Percentiles rank a stretch among this genome's conserved stretches.
Conservation (phyloP, 2,329 filamentous ascomycete species). For the Xenoacremonium recifei region DNA sequence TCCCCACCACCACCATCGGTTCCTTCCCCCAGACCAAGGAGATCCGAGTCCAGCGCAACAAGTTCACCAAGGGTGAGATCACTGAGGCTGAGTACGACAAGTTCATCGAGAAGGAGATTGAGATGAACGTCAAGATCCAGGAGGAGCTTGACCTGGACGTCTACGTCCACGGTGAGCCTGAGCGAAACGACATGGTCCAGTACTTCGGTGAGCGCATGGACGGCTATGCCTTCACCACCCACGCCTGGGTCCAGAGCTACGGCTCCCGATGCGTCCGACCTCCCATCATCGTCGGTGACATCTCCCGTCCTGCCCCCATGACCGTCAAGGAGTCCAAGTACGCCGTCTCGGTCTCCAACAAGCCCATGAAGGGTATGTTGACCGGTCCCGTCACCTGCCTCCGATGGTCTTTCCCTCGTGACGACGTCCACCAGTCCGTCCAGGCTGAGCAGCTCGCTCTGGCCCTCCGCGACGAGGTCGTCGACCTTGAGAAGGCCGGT, state of each 20-base stretch:
- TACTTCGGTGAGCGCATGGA: slow-evolving; percentile 98
- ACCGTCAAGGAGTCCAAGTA: slow-evolving; percentile 99
- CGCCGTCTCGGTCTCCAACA: slow-evolving; percentile 91
- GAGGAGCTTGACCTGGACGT: slow-evolving; percentile 97
- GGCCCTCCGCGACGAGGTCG: slow-evolving; percentile 95
- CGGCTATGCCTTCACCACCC: slow-evolving; percentile 97
- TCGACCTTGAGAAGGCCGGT: slow-evolving; percentile 96
- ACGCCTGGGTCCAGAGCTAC: slow-evolving; percentile 98
- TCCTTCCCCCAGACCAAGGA: slow-evolving; percentile 99
- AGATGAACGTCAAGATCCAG: slow-evolving; percentile 92
- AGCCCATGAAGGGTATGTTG: slow-evolving; percentile 99
- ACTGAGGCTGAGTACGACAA: slow-evolving; percentile 89
- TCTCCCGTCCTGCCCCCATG: slow-evolving; percentile 95
- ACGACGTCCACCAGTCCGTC: slow-evolving; percentile 98
- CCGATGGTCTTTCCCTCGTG: slow-evolving; percentile 99
- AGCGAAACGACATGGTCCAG: slow-evolving; percentile 99
- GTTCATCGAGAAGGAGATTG: slow-evolving; percentile 99
- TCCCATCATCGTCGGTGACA: slow-evolving; percentile 97
- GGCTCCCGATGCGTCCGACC: slow-evolving; percentile 97
- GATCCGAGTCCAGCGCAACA: slow-evolving; percentile 94
- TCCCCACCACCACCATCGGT: slow-evolving; percentile 98
- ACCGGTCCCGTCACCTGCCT: slow-evolving; percentile 98
- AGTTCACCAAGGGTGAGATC: slow-evolving; percentile 99
- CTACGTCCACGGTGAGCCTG: slow-evolving; percentile 96
- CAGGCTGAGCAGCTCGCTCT: slow-evolving; percentile 98